Base-by-base conservation (phyloP, 305 asterid species). In the Euphrasia arctica region DNA sequence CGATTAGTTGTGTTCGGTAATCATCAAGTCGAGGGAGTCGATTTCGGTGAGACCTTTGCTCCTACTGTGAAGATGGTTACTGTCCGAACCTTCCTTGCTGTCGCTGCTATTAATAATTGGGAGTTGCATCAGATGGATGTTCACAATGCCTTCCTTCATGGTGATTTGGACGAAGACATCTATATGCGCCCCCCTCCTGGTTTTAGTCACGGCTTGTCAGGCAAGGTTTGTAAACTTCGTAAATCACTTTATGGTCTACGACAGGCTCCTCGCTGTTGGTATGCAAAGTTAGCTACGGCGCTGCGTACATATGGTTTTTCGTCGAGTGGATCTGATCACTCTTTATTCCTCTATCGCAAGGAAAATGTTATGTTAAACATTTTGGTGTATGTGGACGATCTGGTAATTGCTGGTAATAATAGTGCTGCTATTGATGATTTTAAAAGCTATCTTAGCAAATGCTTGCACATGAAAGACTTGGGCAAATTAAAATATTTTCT, bases 191-290 rank as follows among this genome's bases (percentile, higher is more conserved):
- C 10, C 3, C 50, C 50, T 11, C 50, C 50, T 43, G 22, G 22
- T 18, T 18, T 18, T 18, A 18, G 22, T 18, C 22, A 18, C 22
- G 22, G 22, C 22, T 18, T 8, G 50, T 2, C 10, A 3, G 50
- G n/a, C 10, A 7, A 7, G 50, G 50, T 43, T 4, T 43, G 50
- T 43, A 9, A 8, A 7, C n/a, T 43, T 7, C 10, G n/a, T 2
- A 43, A 11, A 12, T 43, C 50, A 7, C n/a, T 43, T 8, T 43
- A 8, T 43, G 50, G 50, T 11, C 10, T 43, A 2, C 8, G n/a
- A 4, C 50, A 43, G 50, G 50, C 50, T 43, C 50, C 50, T 43
- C 50, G 50, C 10, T 43, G 50, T 43, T 43, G 50, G 50, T 43
- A 7, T 43, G 50, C 50, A 9, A 43, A 43, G 10, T 12, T 43